Conservation (phyloP, 2,329 filamentous ascomycete genomes). For the Ophiostoma fasciatum region DNA sequence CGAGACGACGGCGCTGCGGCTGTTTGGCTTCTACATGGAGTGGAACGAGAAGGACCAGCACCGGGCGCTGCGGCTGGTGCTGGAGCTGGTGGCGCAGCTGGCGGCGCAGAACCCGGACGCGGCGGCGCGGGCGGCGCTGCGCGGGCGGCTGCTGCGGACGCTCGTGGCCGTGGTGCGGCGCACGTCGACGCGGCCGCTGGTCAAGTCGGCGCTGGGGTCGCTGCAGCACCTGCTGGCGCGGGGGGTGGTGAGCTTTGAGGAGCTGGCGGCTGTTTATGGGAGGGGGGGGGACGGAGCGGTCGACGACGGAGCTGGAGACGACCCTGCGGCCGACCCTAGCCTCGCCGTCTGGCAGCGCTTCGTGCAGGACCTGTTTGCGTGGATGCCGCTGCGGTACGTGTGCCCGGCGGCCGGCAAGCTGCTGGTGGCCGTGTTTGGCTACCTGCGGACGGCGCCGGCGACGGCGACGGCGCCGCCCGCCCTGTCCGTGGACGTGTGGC, state of each 20-base stretch:
- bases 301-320: too few species aligned
- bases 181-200: conserved; percentile 45
- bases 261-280: too few species aligned
- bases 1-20: conserved; percentile 27
- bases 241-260: conserved; percentile 34
- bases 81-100: conserved; percentile 40
- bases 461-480: conserved; percentile 10
- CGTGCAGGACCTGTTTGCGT: conserved; percentile 25
- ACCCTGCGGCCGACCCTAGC: conserved; percentile 12
- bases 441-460: conserved; percentile 22
- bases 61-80: conserved; percentile 45
- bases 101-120: conserved; percentile 33
- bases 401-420: conserved; percentile 47
- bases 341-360: conserved; percentile 17
- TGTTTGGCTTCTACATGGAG: conserved; percentile 50
- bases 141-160: conserved; percentile 30
- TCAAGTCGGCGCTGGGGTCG: conserved; percentile 55
- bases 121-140: conserved; percentile 23
- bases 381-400: conserved; percentile 40
- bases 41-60: conserved; percentile 54
- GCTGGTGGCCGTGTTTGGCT: conserved; percentile 40
- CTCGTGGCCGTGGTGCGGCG: conserved; percentile 45
- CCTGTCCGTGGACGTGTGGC: conserved; percentile 33
- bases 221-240: conserved; percentile 53
- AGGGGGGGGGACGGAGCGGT: too few species aligned